Percentiles rank a stretch among this genome's conserved stretches.
Evolutionary conservation across 169 alveolate species (phyloP).

Genomic region (Sarcocystis neurona): DNA sequence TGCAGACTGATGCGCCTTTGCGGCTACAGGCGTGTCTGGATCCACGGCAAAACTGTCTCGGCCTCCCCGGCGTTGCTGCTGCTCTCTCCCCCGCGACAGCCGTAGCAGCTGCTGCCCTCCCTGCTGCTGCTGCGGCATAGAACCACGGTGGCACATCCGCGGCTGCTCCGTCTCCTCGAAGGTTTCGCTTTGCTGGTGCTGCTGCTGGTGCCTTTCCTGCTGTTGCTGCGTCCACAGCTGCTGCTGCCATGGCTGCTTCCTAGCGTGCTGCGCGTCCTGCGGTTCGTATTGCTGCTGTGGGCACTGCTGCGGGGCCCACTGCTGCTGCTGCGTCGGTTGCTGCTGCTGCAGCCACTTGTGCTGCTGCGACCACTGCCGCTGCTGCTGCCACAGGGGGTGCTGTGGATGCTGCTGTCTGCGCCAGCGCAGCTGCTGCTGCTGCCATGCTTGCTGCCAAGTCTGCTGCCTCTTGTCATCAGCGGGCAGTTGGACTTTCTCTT

Average conservation of each 20-base stretch:
- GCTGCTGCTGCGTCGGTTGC: too few relatives aligned
- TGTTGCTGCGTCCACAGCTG: too few relatives aligned
- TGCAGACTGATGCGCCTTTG: neutral
- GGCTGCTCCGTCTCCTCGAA: too few relatives aligned
- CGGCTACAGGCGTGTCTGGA: neutral
- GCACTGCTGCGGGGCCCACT: too few relatives aligned
- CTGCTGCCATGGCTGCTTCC: too few relatives aligned
- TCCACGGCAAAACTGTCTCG: neutral
- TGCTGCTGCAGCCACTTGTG: neutral
- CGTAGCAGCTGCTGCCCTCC: neutral
- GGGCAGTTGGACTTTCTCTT: neutral
- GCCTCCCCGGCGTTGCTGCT: neutral
- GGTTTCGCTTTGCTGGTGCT: too few relatives aligned
- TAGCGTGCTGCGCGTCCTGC: too few relatives aligned
- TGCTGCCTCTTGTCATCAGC: neutral
- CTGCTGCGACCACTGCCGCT: neutral
- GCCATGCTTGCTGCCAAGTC: conserved; percentile 2
- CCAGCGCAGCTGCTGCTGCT: neutral
- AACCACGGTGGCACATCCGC: too few relatives aligned
- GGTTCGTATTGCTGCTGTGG: too few relatives aligned
- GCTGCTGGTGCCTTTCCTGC: too few relatives aligned
- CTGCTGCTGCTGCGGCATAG: too few relatives aligned
- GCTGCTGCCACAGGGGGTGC: neutral
- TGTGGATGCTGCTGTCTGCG: neutral
- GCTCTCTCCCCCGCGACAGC: neutral